Conservation (phyloP, 1,284 basidiomycete genomes). For the Cutaneotrichosporon cutaneum region DNA sequence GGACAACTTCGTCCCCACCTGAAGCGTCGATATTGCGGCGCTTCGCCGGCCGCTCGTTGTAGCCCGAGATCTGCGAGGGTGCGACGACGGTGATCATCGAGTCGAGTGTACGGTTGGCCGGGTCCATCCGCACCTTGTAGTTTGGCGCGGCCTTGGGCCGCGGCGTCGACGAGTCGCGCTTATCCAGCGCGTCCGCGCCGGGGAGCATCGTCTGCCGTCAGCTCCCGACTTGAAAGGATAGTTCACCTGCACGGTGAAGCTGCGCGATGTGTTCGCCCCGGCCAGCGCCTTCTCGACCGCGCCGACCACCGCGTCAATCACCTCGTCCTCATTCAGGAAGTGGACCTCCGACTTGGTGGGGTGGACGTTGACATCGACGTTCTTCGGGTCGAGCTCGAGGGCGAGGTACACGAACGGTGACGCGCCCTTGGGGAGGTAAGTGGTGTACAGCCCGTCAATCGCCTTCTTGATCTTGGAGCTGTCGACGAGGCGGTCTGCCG, state of each 20-base stretch:
- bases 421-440: slow-evolving; percentile 85
- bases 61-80: slow-evolving; percentile 37
- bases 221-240: background rate
- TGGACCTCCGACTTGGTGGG: slow-evolving; percentile 97
- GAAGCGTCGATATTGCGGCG: slow-evolving; percentile 36
- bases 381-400: slow-evolving; percentile 76
- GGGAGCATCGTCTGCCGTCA: slow-evolving; percentile 48
- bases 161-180: slow-evolving; percentile 21
- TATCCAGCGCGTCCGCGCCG: slow-evolving; percentile 31
- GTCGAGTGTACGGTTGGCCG: slow-evolving; percentile 83
- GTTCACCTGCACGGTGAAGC: slow-evolving; percentile 71
- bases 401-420: slow-evolving; percentile 91
- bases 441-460: slow-evolving; percentile 80
- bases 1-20: too few species aligned
- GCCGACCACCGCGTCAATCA: slow-evolving; percentile 77
- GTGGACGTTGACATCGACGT: slow-evolving; percentile 96
- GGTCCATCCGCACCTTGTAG: slow-evolving; percentile 88
- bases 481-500: slow-evolving; percentile 86
- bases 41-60: slow-evolving; percentile 32
- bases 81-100: slow-evolving; percentile 69
- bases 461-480: slow-evolving; percentile 82
- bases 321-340: slow-evolving; percentile 88
- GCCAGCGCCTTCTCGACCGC: slow-evolving; percentile 67
- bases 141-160: slow-evolving; percentile 61
- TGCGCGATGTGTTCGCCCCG: slow-evolving; percentile 64